A percentile compares a stretch with the other conserved stretches of the same genome.
phyloP scores from a whole-genome alignment of 345 rosid genomes.

The Combretum micranthum region DNA sequence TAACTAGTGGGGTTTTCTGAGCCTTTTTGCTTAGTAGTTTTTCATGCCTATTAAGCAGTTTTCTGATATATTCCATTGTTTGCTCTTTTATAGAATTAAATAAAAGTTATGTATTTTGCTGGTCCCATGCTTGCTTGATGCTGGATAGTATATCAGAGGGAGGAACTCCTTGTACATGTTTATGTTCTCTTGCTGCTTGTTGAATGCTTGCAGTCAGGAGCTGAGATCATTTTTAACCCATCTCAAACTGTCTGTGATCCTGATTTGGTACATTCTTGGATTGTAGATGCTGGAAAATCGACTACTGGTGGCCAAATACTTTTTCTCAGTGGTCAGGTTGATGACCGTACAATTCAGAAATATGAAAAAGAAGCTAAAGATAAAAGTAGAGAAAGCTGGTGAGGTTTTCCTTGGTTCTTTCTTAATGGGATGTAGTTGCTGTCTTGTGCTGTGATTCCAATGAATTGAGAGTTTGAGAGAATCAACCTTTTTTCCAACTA shows the following conservation, averaged over 20 bases:
- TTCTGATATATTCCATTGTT: too few species aligned
- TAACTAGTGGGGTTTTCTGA: too few species aligned
- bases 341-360: conserved; percentile 90
- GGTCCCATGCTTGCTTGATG: too few species aligned
- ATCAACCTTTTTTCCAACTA: too few species aligned
- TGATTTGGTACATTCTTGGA: conserved; percentile 1
- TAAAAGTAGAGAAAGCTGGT: conserved; percentile 99
- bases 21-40: too few species aligned
- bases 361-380: conserved; percentile 98
- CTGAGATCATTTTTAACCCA: background rate
- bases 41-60: too few species aligned
- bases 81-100: too few species aligned
- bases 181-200: background rate
- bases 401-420: conserved; percentile 14
- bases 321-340: conserved; percentile 93
- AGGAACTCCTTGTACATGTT: too few species aligned
- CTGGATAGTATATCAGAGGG: too few species aligned
- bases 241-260: background rate
- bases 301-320: conserved; percentile 97
- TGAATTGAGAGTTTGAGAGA: background rate
- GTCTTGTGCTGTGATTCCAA: background rate
- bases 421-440: background rate
- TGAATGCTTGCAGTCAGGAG: background rate
- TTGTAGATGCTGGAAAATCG: conserved; percentile 93
- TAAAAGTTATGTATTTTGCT: too few species aligned